phyloP scores from a whole-genome alignment of 306 rosid genomes.

The Quercus aquifolioides region DNA sequence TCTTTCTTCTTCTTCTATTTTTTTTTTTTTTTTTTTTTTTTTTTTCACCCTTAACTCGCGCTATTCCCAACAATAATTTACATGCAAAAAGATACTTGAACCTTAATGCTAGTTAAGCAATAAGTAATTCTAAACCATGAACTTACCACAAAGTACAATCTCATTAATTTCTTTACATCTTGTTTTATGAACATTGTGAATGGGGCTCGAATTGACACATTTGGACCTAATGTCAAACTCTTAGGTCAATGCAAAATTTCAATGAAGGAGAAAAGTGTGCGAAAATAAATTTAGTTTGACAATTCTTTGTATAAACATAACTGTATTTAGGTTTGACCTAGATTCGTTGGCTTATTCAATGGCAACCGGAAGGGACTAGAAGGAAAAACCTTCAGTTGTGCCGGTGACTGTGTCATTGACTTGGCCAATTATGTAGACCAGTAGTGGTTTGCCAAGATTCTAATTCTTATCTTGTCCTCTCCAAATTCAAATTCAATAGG shows the following conservation, averaged over 20 bases:
- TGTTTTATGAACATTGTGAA: neutral
- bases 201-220: neutral
- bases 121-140: neutral
- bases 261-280: neutral
- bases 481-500: neutral
- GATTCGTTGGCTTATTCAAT: slow-evolving; percentile 20
- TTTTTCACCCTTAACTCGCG: too few relatives aligned
- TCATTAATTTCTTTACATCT: neutral
- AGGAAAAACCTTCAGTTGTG: slow-evolving; percentile 26
- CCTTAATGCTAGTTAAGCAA: neutral
- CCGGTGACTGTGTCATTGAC: slow-evolving; percentile 10
- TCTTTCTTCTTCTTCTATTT: too few relatives aligned
- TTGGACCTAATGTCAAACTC: neutral
- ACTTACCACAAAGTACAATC: neutral
- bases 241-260: neutral
- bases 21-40: too few relatives aligned
- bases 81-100: too few relatives aligned
- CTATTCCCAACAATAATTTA: too few relatives aligned
- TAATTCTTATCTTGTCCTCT: slow-evolving; percentile 35
- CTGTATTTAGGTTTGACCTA: too few relatives aligned
- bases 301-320: neutral
- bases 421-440: neutral
- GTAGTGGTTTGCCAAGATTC: slow-evolving; percentile 5
- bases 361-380: neutral
- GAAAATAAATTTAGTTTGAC: slow-evolving; percentile 2